Conservation (phyloP, 805 yeast genomes). For the Kuraishia hungarica region DNA sequence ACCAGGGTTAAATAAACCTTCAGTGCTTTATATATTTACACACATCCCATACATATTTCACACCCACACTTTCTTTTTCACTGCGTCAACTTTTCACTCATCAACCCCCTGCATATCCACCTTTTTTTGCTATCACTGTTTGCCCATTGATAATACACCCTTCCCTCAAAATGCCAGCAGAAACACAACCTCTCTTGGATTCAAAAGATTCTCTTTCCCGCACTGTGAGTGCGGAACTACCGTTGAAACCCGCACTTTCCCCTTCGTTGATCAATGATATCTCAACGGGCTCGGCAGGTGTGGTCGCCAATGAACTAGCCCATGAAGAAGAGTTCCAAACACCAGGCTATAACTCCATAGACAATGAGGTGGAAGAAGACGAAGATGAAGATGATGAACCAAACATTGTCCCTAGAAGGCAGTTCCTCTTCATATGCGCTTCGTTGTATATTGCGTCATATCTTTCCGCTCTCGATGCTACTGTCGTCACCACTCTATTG, state of each 20-base stretch:
- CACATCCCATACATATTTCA: background rate
- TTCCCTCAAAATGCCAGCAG: background rate
- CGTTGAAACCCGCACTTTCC: constrained; percentile 1
- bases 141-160: no score
- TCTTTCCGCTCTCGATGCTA: constrained; percentile 43
- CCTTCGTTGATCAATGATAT: constrained; percentile 7
- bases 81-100: no score
- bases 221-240: background rate
- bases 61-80: background rate
- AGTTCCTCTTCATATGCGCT: background rate
- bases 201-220: background rate
- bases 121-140: no score
- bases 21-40: no score
- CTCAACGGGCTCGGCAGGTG: constrained; percentile 7
- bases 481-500: constrained; percentile 44
- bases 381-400: background rate
- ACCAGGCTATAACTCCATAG: constrained; percentile 1
- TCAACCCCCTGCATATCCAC: no score
- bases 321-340: constrained; percentile 5
- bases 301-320: constrained; percentile 9
- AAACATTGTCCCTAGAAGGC: background rate
- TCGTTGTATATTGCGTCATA: constrained; percentile 2
- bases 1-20: no score
- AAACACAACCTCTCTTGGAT: background rate
- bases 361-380: background rate